Evolutionary conservation across 1,139 yeast genomes (phyloP).

Genomic region (Suhomyces bokatorum): DNA sequence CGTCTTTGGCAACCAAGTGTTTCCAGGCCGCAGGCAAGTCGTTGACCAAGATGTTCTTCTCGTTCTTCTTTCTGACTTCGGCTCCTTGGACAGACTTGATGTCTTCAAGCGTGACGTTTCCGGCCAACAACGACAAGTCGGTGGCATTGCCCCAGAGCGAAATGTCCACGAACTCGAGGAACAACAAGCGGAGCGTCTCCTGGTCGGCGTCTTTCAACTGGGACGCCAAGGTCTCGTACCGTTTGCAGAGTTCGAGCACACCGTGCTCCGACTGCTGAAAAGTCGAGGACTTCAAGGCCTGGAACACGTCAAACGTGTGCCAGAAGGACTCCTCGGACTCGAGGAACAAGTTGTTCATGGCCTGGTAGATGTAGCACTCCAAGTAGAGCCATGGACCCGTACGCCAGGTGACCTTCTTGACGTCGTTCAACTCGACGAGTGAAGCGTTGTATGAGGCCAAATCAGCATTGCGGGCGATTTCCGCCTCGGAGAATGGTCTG

Average conservation of each 20-base stretch:
- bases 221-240: slow-evolving; percentile 47
- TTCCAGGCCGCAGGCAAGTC: slow-evolving; percentile 74
- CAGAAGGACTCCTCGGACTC: slow-evolving; percentile 35
- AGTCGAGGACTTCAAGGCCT: slow-evolving; percentile 65
- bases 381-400: slow-evolving; percentile 91
- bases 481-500: slow-evolving; percentile 43
- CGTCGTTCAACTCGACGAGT: slow-evolving; percentile 29
- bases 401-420: slow-evolving; percentile 59
- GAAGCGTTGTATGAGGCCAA: slow-evolving; percentile 54
- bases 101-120: slow-evolving; percentile 76
- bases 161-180: slow-evolving; percentile 80
- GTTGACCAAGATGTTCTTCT: slow-evolving; percentile 77
- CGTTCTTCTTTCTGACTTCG: slow-evolving; percentile 79
- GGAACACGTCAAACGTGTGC: slow-evolving; percentile 71
- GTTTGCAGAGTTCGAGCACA: slow-evolving; percentile 75
- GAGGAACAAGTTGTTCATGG: slow-evolving; percentile 51
- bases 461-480: slow-evolving; percentile 40
- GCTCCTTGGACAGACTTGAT: slow-evolving; percentile 90
- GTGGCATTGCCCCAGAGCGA: slow-evolving; percentile 99
- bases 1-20: slow-evolving; percentile 29
- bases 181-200: slow-evolving; percentile 51
- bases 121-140: slow-evolving; percentile 84
- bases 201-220: slow-evolving; percentile 33
- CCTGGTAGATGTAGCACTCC: slow-evolving; percentile 82
- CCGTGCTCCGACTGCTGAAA: slow-evolving; percentile 76